These are phyloP conservation scores for Cephalotrichum gorgonifer DNA, from an alignment of 2,329 filamentous ascomycete genomes.

Conservation along the genomic window DNA sequence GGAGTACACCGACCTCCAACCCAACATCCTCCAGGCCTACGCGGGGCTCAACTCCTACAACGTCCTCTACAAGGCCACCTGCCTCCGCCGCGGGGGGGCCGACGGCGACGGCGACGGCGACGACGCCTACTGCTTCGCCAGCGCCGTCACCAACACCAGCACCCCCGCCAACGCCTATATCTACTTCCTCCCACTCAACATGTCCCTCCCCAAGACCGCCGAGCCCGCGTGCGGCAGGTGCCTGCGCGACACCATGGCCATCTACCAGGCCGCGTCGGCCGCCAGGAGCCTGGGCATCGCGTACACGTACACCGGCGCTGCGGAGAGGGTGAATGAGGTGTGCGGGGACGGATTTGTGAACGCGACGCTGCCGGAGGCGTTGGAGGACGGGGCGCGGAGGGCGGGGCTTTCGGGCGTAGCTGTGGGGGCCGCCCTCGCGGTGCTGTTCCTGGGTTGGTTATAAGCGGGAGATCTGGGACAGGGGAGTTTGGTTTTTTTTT, in stretches of 20 bases:
- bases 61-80: constrained; percentile 69
- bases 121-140: constrained; percentile 69
- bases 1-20: constrained; percentile 60
- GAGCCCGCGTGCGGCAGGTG: constrained; percentile 69
- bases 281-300: constrained; percentile 58
- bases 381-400: constrained; percentile 11
- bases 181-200: constrained; percentile 78
- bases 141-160: constrained; percentile 67
- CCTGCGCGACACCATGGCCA: constrained; percentile 67
- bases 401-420: constrained; percentile 9
- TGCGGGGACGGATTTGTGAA: constrained; percentile 52
- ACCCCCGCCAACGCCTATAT: constrained; percentile 65
- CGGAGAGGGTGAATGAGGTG: constrained; percentile 58
- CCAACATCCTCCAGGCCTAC: constrained; percentile 63
- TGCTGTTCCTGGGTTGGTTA: background rate
- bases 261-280: constrained; percentile 61
- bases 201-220: constrained; percentile 53
- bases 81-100: constrained; percentile 42
- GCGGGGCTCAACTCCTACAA: constrained; percentile 67
- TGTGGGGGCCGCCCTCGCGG: constrained; percentile 5
- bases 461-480: background rate
- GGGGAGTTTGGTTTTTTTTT: background rate
- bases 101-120: constrained; percentile 48
- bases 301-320: constrained; percentile 59
- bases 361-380: constrained; percentile 33